Conservation (phyloP, 1,139 yeast species). For the Debaryomyces psychrophilus region DNA sequence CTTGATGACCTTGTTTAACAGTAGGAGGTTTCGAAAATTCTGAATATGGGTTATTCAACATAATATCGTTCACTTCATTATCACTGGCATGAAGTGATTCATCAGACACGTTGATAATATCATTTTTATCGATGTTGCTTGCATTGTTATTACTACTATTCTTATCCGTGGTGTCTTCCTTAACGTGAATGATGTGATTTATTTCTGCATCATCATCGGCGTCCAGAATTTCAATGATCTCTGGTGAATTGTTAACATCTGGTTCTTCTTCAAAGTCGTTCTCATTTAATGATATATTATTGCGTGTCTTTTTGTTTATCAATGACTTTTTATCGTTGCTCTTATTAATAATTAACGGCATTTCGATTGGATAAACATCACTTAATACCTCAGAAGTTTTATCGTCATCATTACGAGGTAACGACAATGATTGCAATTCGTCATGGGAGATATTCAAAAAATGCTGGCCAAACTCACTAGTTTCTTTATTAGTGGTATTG, state of each 20-base stretch:
- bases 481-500: slow-evolving; percentile 16
- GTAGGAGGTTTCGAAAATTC: slow-evolving; percentile 1
- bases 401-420: slow-evolving; percentile 26
- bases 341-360: slow-evolving; percentile 45
- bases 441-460: slow-evolving; percentile 27
- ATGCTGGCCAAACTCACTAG: slow-evolving; percentile 26
- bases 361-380: slow-evolving; percentile 42
- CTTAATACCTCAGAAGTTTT: slow-evolving; percentile 45
- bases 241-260: background rate
- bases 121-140: background rate
- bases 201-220: background rate
- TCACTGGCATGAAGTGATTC: background rate
- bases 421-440: slow-evolving; percentile 17
- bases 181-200: background rate
- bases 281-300: background rate
- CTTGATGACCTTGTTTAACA: background rate
- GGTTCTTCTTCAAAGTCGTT: background rate
- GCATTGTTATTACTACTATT: background rate
- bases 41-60: slow-evolving; percentile 2
- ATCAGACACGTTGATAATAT: background rate
- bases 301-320: background rate
- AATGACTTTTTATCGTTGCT: slow-evolving; percentile 2
- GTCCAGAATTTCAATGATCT: slow-evolving; percentile 1
- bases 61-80: background rate
- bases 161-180: background rate